A percentile compares a stretch with the other conserved stretches of the same genome.
These are phyloP conservation scores for Chaetomium olivaceum DNA, from an alignment of 2,329 filamentous ascomycete species.

Conservation along the genomic window DNA sequence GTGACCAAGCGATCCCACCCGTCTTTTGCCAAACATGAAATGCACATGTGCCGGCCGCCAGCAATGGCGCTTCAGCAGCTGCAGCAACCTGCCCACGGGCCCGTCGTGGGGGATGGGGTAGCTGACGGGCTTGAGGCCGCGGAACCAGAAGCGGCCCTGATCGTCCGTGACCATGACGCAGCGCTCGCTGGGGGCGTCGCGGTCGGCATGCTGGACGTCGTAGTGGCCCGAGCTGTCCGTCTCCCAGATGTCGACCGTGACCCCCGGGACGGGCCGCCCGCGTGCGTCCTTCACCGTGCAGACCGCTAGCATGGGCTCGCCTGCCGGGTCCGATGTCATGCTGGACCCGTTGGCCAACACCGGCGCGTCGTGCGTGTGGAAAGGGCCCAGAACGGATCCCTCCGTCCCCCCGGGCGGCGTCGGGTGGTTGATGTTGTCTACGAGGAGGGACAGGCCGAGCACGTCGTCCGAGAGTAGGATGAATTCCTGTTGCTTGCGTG, in stretches of 20 bases:
- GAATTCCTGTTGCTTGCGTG: slow-evolving; percentile 58
- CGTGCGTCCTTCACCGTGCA: slow-evolving; percentile 68
- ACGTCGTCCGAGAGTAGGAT: slow-evolving; percentile 81
- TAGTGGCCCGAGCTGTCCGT: slow-evolving; percentile 79
- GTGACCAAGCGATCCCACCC: slow-evolving; percentile 81
- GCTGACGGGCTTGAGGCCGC: slow-evolving; percentile 77
- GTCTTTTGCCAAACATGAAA: slow-evolving; percentile 81
- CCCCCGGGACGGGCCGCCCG: slow-evolving; percentile 63
- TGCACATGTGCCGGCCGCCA: slow-evolving; percentile 80
- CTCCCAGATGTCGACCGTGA: slow-evolving; percentile 82
- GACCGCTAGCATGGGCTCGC: slow-evolving; percentile 70
- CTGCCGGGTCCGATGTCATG: slow-evolving; percentile 69
- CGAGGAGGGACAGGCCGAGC: slow-evolving; percentile 74
- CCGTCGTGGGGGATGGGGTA: slow-evolving; percentile 86
- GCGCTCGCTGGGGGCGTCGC: slow-evolving; percentile 67
- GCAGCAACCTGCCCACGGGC: slow-evolving; percentile 73
- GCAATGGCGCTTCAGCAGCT: slow-evolving; percentile 68
- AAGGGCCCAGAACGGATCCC: slow-evolving; percentile 78
- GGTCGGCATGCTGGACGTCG: slow-evolving; percentile 73
- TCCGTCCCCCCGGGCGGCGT: slow-evolving; percentile 71
- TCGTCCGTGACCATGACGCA: slow-evolving; percentile 65
- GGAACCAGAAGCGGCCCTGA: slow-evolving; percentile 80
- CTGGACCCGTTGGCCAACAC: slow-evolving; percentile 54
- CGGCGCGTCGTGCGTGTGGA: slow-evolving; percentile 78
- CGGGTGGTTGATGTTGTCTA: slow-evolving; percentile 82